Percentiles rank a stretch among this genome's conserved stretches.
These are phyloP conservation scores for Trametes meyenii DNA, from an alignment of 768 basidiomycete species.

Conservation along the genomic window DNA sequence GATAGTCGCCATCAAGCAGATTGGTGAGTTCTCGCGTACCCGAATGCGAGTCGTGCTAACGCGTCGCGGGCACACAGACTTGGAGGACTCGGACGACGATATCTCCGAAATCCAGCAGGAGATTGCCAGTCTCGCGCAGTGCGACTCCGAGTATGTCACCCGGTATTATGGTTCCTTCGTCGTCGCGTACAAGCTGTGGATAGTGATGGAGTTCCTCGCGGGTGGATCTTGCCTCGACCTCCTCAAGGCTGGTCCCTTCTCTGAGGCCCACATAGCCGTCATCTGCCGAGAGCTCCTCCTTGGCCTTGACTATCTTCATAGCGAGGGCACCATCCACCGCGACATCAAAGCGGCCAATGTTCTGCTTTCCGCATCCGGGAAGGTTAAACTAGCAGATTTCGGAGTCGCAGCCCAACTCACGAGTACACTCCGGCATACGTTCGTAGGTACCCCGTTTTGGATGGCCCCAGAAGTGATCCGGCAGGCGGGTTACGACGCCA, in stretches of 20 bases:
- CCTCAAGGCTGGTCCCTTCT: slow-evolving; percentile 87
- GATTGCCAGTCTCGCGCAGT: slow-evolving; percentile 93
- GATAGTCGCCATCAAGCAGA: slow-evolving; percentile 98
- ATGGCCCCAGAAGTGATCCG: slow-evolving; percentile 99
- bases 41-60: neutral
- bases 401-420: slow-evolving; percentile 98
- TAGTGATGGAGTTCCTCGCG: slow-evolving; percentile 98
- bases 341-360: slow-evolving; percentile 99
- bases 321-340: slow-evolving; percentile 94
- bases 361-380: slow-evolving; percentile 85
- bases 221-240: slow-evolving; percentile 99
- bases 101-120: slow-evolving; percentile 99
- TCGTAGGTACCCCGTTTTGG: slow-evolving; percentile 97
- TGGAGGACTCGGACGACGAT: slow-evolving; percentile 98
- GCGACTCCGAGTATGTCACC: slow-evolving; percentile 96
- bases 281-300: slow-evolving; percentile 90
- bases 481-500: slow-evolving; percentile 93
- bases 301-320: slow-evolving; percentile 95
- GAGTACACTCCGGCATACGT: slow-evolving; percentile 91
- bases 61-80: slow-evolving; percentile 52
- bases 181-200: slow-evolving; percentile 97
- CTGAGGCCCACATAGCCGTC: slow-evolving; percentile 93
- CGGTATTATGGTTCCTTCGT: slow-evolving; percentile 97
- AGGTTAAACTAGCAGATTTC: slow-evolving; percentile 97
- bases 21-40: slow-evolving; percentile 59